Evolutionary conservation across 2,329 filamentous ascomycete species (phyloP), one percentile per base, ranked within the genome.

Genomic region (Curvularia lunata): DNA sequence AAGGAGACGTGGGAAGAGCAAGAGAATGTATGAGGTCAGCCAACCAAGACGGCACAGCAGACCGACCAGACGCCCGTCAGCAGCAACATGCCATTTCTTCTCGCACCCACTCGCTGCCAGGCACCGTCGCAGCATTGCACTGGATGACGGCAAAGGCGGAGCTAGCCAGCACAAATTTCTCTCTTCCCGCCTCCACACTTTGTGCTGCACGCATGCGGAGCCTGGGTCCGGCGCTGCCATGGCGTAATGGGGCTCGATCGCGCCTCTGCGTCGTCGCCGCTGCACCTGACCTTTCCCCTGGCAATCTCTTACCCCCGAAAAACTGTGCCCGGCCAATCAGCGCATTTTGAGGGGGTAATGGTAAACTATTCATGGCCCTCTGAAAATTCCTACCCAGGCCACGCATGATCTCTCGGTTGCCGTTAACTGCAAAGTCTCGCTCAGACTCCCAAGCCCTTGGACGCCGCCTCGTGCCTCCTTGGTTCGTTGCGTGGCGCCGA

Each of bases 381-480:
- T 41, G 52, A 58, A 58, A 58, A 50, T 58, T 58, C 52, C 52
- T 55, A 21, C 41, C 30, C 50, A 55, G 47, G 46, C 60, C 46
- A 64, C 73, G 69, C 71, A 73, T 76, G 73, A 77, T 73, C 70
- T 61, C 54, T 52, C 49, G 52, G 62, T 66, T 77, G 74, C 76
- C 74, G 74, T 77, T 78, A 78, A 78, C 76, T 77, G 76, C 73
- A 78, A 77, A 75, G 76, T 71, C 67, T 65, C 62, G 56, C 62
- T 63, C 55, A 58, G 56, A 57, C 58, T 63, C 54, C 63, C 63
- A 64, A 66, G 50, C 50, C 50, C 53, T 45, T 53, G 52, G 50
- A 30, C 48, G 55, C 61, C 40, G 56, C 57, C 60, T 63, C 67
- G 65, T 71, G 70, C 65, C 66, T 61, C 56, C 67, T 61, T 67